These are phyloP conservation scores for Rhodotorula paludigena DNA, from an alignment of 768 basidiomycete genomes.

Conservation along the genomic window DNA sequence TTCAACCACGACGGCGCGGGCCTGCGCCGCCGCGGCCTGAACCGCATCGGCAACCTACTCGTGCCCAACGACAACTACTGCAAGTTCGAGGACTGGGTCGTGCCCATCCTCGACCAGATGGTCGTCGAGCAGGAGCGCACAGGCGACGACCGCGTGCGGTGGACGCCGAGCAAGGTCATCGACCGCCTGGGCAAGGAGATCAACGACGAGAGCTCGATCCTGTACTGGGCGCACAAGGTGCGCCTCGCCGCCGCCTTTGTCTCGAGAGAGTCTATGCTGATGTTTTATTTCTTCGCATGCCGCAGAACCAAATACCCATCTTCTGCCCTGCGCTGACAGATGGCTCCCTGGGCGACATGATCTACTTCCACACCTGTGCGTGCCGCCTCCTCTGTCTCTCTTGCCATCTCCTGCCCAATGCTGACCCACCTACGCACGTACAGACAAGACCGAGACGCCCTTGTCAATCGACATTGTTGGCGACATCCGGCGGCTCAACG, in stretches of 20 bases:
- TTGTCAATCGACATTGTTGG: constrained; percentile 87
- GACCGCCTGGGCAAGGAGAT: constrained; percentile 93
- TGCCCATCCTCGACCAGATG: constrained; percentile 85
- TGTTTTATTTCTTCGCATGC: constrained; percentile 26
- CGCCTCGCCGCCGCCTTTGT: constrained; percentile 44
- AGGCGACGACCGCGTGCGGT: constrained; percentile 54
- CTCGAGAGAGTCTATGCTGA: no score
- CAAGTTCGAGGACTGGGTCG: constrained; percentile 99
- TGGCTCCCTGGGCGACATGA: constrained; percentile 97
- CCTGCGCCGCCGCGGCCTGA: constrained; percentile 82
- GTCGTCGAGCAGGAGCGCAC: constrained; percentile 85
- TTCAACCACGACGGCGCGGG: constrained; percentile 87
- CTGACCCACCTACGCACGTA: neutral
- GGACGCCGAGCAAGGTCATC: constrained; percentile 95
- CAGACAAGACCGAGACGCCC: constrained; percentile 43
- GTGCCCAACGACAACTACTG: constrained; percentile 99
- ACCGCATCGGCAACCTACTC: constrained; percentile 91
- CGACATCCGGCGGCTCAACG: constrained; percentile 88
- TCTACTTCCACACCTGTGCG: constrained; percentile 95
- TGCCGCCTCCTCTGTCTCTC: constrained; percentile 48
- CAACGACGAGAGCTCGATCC: constrained; percentile 91
- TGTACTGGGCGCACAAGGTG: constrained; percentile 99
- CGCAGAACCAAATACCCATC: constrained; percentile 92
- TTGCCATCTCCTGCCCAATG: neutral
- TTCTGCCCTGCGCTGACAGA: constrained; percentile 98